These are phyloP conservation scores for Colletotrichum shisoi DNA, from an alignment of 2,329 filamentous ascomycete species.

Conservation along the genomic window DNA sequence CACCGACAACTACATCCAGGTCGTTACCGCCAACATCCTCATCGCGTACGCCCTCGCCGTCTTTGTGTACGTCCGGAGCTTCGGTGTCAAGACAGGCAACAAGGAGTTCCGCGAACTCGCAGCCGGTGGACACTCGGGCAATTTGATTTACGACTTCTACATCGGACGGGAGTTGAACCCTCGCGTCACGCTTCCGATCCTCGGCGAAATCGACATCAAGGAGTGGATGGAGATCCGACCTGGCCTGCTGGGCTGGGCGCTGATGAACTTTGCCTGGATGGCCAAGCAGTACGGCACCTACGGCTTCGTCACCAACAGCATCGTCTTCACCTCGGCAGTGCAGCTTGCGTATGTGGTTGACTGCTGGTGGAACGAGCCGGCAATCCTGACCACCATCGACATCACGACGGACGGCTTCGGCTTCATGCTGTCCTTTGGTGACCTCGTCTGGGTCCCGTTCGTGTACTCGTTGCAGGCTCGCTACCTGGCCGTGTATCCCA, in stretches of 20 bases:
- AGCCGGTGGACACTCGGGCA: constrained; percentile 80
- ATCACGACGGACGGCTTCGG: constrained; percentile 93
- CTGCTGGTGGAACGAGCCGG: constrained; percentile 83
- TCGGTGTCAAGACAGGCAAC: constrained; percentile 80
- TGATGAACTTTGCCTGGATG: constrained; percentile 83
- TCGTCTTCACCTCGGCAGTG: constrained; percentile 77
- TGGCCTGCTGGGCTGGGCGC: constrained; percentile 86
- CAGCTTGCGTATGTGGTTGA: constrained; percentile 87
- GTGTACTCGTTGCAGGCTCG: constrained; percentile 84
- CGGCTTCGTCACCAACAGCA: constrained; percentile 85
- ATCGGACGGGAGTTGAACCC: constrained; percentile 96
- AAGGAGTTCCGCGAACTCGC: constrained; percentile 78
- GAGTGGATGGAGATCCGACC: constrained; percentile 90
- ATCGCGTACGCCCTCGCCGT: constrained; percentile 76
- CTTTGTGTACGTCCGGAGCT: constrained; percentile 83
- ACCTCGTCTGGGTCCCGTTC: constrained; percentile 92
- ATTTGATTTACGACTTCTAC: constrained; percentile 90
- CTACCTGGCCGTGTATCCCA: constrained; percentile 83
- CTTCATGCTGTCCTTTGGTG: constrained; percentile 92
- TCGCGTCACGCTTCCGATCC: constrained; percentile 76
- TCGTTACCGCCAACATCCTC: constrained; percentile 82
- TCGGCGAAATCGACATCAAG: constrained; percentile 91
- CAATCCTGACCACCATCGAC: constrained; percentile 92
- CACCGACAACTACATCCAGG: constrained; percentile 85
- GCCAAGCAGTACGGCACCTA: constrained; percentile 88